Evolutionary conservation across 2,329 filamentous ascomycete species (phyloP), one percentile per base, ranked within the genome.

Genomic region (Colletotrichum sp.): DNA sequence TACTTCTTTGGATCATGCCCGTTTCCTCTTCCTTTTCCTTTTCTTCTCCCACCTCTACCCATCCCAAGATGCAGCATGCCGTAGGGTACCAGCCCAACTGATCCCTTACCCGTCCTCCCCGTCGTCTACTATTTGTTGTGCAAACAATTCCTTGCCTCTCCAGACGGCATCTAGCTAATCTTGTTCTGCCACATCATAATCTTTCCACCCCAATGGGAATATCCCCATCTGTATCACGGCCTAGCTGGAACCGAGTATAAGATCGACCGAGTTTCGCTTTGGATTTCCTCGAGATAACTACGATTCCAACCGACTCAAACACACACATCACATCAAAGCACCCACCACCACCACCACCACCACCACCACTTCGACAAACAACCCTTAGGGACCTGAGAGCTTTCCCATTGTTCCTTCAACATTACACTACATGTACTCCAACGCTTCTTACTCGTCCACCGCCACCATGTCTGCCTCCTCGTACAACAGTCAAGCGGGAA

Each of bases 21-120:
- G 69, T 76, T 76, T 76, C 68, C 64, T 76, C 74, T 62, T 63
- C 62, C 28, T 56, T n/a, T 70, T 70, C 69, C 58, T 73, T 65
- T 64, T 68, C 69, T 69, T 66, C 66, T 71, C 59, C 69, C 36
- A 72, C 76, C 24, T 71, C 67, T 76, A 64, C 73, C 65, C 71
- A 70, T 73, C 75, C 70, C 59, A 74, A 71, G 67, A 77, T 77
- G 76, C 76, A 77, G 68, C 71, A 74, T 76, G 76, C 76, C 76
- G 76, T 74, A 76, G 74, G 74, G 74, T 77, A 32, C 76, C 70
- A 74, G 76, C 76, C 73, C 70, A 76, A 76, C 62, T 71, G 74
- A 77, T 65, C 43, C 71, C 70, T 74, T 71, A 66, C 67, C 75
- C 73, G 71, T 62, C 69, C 30, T 69, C 58, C 30, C 64, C 64